Conservation (phyloP, 1,139 yeast species). For the Diutina siamensis region DNA sequence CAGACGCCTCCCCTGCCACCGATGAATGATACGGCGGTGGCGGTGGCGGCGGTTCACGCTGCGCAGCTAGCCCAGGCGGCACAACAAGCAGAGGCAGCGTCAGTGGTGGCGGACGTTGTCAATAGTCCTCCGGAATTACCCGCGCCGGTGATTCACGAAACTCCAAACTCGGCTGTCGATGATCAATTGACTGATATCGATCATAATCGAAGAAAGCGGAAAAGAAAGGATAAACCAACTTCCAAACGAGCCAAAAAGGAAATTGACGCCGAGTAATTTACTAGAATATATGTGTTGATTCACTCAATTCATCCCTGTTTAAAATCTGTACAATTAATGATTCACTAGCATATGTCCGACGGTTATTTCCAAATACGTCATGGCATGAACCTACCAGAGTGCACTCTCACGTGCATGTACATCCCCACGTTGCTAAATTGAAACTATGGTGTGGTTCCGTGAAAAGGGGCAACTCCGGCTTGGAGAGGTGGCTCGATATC, state of each 20-base stretch:
- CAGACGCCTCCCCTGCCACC: not conserved
- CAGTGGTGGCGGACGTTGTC: not conserved
- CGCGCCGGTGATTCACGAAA: slow-evolving; percentile 1
- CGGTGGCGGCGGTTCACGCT: not conserved
- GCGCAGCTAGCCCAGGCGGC: slow-evolving; percentile 5
- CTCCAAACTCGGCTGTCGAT: not conserved
- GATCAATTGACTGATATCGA: slow-evolving; percentile 3
- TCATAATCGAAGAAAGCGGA: not conserved
- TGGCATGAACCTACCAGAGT: no score
- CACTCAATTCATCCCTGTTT: no score
- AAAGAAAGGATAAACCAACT: not conserved
- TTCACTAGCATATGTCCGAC: no score
- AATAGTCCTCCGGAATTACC: not conserved
- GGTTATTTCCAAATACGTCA: not conserved
- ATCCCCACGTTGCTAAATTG: not conserved
- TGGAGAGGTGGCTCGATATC: slow-evolving; percentile 2
- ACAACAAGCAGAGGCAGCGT: not conserved
- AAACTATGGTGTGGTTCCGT: slow-evolving; percentile 1
- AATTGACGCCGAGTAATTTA: not conserved
- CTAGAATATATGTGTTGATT: no score
- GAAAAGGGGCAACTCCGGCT: not conserved
- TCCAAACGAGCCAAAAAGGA: not conserved
- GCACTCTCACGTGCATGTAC: not conserved
- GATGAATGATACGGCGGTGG: not conserved
- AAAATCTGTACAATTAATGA: no score